A percentile compares a stretch with the other conserved stretches of the same genome.
Conservation (phyloP, 2,329 filamentous ascomycete genomes). For the Ceratocystis ficicola region DNA sequence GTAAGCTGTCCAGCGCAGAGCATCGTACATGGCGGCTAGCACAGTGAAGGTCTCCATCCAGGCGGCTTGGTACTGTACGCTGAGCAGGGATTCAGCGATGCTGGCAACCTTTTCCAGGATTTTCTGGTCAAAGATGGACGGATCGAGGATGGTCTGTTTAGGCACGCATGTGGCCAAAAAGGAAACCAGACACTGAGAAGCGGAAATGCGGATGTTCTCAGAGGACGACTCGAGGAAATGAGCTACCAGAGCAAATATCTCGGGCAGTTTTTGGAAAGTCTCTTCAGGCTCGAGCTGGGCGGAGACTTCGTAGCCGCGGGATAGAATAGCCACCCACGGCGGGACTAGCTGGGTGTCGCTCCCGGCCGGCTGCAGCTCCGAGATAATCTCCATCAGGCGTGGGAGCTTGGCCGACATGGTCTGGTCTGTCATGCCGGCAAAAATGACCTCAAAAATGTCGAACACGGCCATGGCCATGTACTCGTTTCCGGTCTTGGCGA, state of each 20-base stretch:
- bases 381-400: conserved; percentile 78
- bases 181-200: conserved; percentile 87
- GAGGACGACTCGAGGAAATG: conserved; percentile 75
- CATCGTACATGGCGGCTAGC: conserved; percentile 73
- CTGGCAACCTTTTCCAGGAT: conserved; percentile 68
- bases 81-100: conserved; percentile 61
- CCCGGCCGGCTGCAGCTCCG: conserved; percentile 77
- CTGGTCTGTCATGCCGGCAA: conserved; percentile 81
- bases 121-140: conserved; percentile 88
- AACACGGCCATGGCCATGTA: conserved; percentile 94
- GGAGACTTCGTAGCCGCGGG: conserved; percentile 85
- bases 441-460: conserved; percentile 95
- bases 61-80: conserved; percentile 82
- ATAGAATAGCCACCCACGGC: conserved; percentile 92
- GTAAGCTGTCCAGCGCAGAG: conserved; percentile 70
- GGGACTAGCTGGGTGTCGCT: conserved; percentile 92
- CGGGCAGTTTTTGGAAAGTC: conserved; percentile 80
- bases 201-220: conserved; percentile 86
- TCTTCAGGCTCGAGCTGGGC: conserved; percentile 80
- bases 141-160: conserved; percentile 67
- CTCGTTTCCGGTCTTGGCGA: conserved; percentile 82
- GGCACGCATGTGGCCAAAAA: conserved; percentile 87
- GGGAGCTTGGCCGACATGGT: conserved; percentile 81
- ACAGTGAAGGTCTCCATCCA: conserved; percentile 94
- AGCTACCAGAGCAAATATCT: conserved; percentile 68